Evolutionary conservation across 164 flowering plant genomes (phyloP).

Genomic region (Magnolia officinalis): DNA sequence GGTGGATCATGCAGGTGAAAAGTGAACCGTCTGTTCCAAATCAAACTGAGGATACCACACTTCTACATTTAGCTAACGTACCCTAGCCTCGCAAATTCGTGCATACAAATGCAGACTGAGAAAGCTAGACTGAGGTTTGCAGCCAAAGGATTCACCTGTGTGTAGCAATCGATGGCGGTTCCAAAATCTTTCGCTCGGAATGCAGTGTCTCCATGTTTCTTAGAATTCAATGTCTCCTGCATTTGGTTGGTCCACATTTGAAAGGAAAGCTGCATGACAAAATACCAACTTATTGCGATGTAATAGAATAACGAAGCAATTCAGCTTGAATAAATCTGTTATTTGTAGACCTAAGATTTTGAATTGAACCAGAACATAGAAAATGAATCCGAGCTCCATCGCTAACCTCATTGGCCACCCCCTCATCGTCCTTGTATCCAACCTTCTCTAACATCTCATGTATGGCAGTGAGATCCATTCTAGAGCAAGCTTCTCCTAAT

Average conservation of each 20-base stretch:
- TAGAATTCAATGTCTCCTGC: constrained; percentile 82
- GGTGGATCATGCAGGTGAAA: no score
- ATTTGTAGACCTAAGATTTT: background rate
- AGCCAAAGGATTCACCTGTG: constrained; percentile 41
- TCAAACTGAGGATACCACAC: no score
- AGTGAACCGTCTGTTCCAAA: no score
- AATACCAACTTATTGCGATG: background rate
- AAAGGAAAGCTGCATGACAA: constrained; percentile 74
- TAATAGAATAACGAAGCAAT: background rate
- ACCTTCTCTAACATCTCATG: constrained; percentile 79
- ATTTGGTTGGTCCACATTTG: constrained; percentile 96
- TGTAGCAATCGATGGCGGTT: constrained; percentile 71
- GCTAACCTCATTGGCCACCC: constrained; percentile 79
- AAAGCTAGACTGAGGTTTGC: background rate
- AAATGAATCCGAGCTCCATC: background rate
- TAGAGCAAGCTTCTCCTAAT: constrained; percentile 81
- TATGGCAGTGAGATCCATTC: constrained; percentile 82
- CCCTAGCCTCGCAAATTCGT: no score
- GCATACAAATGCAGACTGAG: background rate
- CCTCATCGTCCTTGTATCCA: constrained; percentile 95
- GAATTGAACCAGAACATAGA: background rate
- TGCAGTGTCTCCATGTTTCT: constrained; percentile 84
- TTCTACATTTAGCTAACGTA: no score
- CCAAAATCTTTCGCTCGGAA: constrained; percentile 76
- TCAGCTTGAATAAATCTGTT: constrained; percentile 1